Conservation (phyloP, 2,329 filamentous ascomycete species). For the Sporothrix pseudoabietina region DNA sequence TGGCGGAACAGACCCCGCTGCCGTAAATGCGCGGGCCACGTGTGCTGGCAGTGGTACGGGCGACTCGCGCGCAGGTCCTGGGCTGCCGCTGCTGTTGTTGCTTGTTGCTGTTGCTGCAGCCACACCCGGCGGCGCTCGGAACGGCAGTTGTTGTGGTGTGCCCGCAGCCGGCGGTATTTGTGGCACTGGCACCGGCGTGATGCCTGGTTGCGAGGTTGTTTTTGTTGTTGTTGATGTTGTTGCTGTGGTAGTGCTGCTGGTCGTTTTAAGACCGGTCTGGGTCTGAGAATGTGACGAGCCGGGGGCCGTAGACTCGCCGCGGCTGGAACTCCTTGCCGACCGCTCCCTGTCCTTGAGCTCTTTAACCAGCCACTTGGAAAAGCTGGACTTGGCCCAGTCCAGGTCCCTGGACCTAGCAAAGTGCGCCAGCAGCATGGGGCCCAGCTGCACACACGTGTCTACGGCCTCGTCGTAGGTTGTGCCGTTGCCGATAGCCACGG, state of each 20-base stretch:
- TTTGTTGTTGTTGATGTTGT: no score
- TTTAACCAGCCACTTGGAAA: conserved; percentile 53
- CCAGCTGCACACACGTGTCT: conserved; percentile 52
- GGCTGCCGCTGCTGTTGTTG: neutral
- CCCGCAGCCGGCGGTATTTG: neutral
- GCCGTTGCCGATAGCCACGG: conserved; percentile 56
- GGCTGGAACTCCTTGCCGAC: conserved; percentile 27
- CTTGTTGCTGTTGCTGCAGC: neutral
- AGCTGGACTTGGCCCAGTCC: conserved; percentile 50
- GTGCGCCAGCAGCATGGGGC: conserved; percentile 56
- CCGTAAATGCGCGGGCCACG: neutral
- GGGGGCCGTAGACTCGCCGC: conserved; percentile 4
- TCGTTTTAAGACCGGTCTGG: neutral
- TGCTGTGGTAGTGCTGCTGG: no score
- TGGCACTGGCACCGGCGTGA: neutral
- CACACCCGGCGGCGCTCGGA: neutral
- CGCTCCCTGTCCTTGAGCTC: conserved; percentile 42
- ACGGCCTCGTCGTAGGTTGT: conserved; percentile 53
- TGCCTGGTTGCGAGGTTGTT: neutral
- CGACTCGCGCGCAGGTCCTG: neutral
- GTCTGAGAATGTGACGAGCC: neutral
- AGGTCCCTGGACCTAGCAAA: conserved; percentile 48
- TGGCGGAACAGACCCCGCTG: neutral
- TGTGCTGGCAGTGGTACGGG: neutral
- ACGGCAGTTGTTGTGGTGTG: conserved; percentile 12